A percentile compares a stretch with the other conserved stretches of the same genome.
These are phyloP conservation scores for Annulohypoxylon truncatum DNA, from an alignment of 2,329 filamentous ascomycete species.

Conservation along the genomic window DNA sequence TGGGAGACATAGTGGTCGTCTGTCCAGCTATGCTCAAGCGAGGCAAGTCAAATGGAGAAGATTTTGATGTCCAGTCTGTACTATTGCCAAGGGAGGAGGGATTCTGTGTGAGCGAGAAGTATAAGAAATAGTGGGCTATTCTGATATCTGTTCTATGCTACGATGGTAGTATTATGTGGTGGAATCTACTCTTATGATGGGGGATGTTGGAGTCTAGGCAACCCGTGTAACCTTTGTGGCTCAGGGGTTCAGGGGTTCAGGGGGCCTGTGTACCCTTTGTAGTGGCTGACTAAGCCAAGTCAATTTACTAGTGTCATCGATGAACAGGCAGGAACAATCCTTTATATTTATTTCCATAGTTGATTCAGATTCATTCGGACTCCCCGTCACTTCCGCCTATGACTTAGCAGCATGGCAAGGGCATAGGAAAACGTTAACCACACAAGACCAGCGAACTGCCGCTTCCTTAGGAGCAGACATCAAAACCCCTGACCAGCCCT, in stretches of 20 bases:
- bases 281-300: neutral
- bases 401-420: neutral
- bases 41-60: slow-evolving; percentile 17
- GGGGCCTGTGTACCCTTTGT: too few species aligned
- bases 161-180: neutral
- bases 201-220: too few species aligned
- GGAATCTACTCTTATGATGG: neutral
- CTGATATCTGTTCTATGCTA: neutral
- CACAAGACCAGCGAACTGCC: too few species aligned
- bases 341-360: too few species aligned
- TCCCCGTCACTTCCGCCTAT: neutral
- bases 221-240: neutral
- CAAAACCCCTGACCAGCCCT: too few species aligned
- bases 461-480: too few species aligned
- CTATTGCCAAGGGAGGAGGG: neutral
- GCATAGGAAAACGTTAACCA: too few species aligned
- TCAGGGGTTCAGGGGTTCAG: neutral
- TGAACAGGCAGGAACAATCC: neutral
- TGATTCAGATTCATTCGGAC: too few species aligned
- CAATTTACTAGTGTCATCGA: neutral
- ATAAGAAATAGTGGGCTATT: neutral
- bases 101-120: neutral
- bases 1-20: neutral
- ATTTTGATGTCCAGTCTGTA: neutral
- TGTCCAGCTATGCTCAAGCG: slow-evolving; percentile 1